Evolutionary conservation across 2,329 filamentous ascomycete species (phyloP).

Genomic region (Nothophoma quercina): DNA sequence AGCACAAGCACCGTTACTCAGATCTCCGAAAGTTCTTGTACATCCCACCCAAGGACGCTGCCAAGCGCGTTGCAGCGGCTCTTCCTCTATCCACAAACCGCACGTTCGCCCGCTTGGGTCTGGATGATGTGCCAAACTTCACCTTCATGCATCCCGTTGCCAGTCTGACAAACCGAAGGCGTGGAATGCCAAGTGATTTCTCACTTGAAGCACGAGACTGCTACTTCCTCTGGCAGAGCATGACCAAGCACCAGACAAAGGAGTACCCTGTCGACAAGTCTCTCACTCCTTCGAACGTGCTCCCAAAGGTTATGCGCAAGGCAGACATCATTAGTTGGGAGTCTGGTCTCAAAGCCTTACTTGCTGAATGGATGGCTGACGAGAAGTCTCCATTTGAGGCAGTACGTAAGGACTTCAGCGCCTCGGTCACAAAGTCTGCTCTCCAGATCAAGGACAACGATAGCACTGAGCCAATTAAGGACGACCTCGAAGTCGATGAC

Average conservation of each 20-base stretch:
- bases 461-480: constrained; percentile 12
- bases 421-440: constrained; percentile 19
- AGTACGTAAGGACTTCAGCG: constrained; percentile 57
- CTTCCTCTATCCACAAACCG: constrained; percentile 55
- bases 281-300: constrained; percentile 59
- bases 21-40: constrained; percentile 80
- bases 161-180: constrained; percentile 66
- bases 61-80: constrained; percentile 55
- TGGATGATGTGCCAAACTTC: constrained; percentile 61
- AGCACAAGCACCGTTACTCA: constrained; percentile 74
- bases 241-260: constrained; percentile 65
- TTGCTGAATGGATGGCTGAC: constrained; percentile 68
- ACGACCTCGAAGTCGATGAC: constrained; percentile 31
- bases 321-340: constrained; percentile 73
- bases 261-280: constrained; percentile 59
- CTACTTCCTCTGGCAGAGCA: constrained; percentile 68
- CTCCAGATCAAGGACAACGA: constrained; percentile 7
- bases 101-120: constrained; percentile 52
- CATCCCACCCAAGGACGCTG: constrained; percentile 53
- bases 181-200: constrained; percentile 72
- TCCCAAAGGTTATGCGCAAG: constrained; percentile 67
- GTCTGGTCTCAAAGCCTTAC: constrained; percentile 63
- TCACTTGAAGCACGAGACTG: constrained; percentile 76
- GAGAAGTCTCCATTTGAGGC: constrained; percentile 60
- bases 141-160: constrained; percentile 71